These are phyloP conservation scores for Xanthoceras sorbifolium DNA, from an alignment of 345 rosid species.

Conservation along the genomic window DNA sequence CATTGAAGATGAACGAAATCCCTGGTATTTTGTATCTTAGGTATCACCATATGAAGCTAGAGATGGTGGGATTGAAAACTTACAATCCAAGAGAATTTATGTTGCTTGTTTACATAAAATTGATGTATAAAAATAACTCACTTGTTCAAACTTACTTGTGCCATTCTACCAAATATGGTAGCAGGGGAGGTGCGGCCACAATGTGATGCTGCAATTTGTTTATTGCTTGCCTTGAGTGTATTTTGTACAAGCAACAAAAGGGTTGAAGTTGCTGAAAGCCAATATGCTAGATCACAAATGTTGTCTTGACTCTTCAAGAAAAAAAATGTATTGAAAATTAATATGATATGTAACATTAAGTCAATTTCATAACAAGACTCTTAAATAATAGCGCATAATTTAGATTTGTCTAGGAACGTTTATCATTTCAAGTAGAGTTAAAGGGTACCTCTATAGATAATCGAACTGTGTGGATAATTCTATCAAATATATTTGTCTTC, in stretches of 20 bases:
- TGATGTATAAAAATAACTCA: conserved; percentile 7
- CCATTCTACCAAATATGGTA: conserved; percentile 48
- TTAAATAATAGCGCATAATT: neutral
- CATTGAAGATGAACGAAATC: conserved; percentile 46
- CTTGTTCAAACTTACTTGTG: conserved; percentile 43
- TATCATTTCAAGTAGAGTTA: neutral
- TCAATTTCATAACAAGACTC: neutral
- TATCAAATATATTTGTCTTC: conserved; percentile 59
- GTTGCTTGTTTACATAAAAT: conserved; percentile 8
- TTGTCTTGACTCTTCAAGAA: conserved; percentile 45
- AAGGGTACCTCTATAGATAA: conserved; percentile 49
- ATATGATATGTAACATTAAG: conserved; percentile 1
- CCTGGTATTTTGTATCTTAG: conserved; percentile 34
- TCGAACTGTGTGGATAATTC: conserved; percentile 52
- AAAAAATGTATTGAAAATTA: conserved; percentile 8
- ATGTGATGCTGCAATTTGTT: conserved; percentile 38
- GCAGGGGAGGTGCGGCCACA: conserved; percentile 43
- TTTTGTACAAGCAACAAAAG: conserved; percentile 62
- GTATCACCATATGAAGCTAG: too few relatives aligned
- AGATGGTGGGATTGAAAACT: too few relatives aligned
- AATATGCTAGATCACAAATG: conserved; percentile 52
- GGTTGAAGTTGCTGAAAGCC: conserved; percentile 68
- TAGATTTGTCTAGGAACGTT: neutral
- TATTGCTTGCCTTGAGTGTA: conserved; percentile 56
- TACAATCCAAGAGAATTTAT: too few relatives aligned